Evolutionary conservation across 345 rosid genomes (phyloP).

Genomic region (Syzygium aqueum): DNA sequence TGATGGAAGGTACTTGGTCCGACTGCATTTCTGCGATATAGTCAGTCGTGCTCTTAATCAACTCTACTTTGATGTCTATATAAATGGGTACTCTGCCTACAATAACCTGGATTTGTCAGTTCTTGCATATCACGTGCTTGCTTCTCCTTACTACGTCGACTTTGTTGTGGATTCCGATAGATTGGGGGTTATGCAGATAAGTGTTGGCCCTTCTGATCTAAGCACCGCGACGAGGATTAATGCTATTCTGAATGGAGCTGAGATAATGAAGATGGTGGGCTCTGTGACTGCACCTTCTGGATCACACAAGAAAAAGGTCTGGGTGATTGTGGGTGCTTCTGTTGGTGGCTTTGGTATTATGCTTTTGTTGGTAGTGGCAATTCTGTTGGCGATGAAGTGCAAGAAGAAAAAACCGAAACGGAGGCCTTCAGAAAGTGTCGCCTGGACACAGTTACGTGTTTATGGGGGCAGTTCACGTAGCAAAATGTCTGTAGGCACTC

Average conservation of each 20-base stretch:
- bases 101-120: slow-evolving; percentile 74
- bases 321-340: slow-evolving; percentile 48
- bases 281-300: slow-evolving; percentile 10
- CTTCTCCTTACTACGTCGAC: slow-evolving; percentile 71
- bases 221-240: slow-evolving; percentile 44
- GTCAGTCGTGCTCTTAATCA: slow-evolving; percentile 67
- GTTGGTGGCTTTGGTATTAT: slow-evolving; percentile 51
- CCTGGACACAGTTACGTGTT: slow-evolving; percentile 76
- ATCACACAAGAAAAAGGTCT: slow-evolving; percentile 26
- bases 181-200: slow-evolving; percentile 39
- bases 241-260: slow-evolving; percentile 82
- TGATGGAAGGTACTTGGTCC: slow-evolving; percentile 49
- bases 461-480: slow-evolving; percentile 63
- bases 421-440: slow-evolving; percentile 48
- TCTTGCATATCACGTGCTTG: slow-evolving; percentile 45
- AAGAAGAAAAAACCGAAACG: slow-evolving; percentile 24
- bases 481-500: slow-evolving; percentile 66
- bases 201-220: slow-evolving; percentile 84
- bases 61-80: slow-evolving; percentile 71
- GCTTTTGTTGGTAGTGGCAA: slow-evolving; percentile 13
- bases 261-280: slow-evolving; percentile 69
- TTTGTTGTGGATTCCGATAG: slow-evolving; percentile 58
- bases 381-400: slow-evolving; percentile 28
- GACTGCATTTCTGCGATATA: slow-evolving; percentile 93
- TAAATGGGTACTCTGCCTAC: slow-evolving; percentile 50